Evolutionary conservation across 129 eudicot genomes (phyloP).

Genomic region (Artemisia argyi): DNA sequence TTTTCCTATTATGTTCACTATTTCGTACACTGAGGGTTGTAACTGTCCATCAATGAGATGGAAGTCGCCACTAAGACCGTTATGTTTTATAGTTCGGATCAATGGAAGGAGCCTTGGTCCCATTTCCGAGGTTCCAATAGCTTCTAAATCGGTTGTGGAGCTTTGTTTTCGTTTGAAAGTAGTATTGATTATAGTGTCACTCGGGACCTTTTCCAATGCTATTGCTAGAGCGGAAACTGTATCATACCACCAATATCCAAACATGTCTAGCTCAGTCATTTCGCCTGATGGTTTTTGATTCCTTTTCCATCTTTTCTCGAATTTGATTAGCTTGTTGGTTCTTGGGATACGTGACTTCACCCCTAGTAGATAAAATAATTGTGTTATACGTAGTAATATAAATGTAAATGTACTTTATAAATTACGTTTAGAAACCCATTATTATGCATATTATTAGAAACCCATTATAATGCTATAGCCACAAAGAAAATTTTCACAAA

Average conservation of each 20-base stretch:
- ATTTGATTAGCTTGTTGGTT: constrained; percentile 18
- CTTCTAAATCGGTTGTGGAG: constrained; percentile 9
- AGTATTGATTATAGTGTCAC: background rate
- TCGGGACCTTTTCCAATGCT: constrained; percentile 40
- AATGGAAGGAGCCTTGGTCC: constrained; percentile 32
- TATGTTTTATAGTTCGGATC: constrained; percentile 18
- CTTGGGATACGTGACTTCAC: constrained; percentile 38
- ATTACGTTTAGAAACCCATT: too few species aligned
- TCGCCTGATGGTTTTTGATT: constrained; percentile 12
- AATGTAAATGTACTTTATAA: too few species aligned
- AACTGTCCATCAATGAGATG: constrained; percentile 33
- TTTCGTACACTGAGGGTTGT: constrained; percentile 24
- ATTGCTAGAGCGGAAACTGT: constrained; percentile 37
- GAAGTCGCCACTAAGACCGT: constrained; percentile 41
- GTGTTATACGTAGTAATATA: too few species aligned
- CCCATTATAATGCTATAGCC: too few species aligned
- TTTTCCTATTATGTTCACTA: constrained; percentile 41
- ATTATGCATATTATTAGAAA: too few species aligned
- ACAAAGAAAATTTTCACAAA: too few species aligned
- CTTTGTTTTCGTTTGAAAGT: background rate
- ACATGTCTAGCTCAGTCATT: constrained; percentile 22
- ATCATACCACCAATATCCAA: constrained; percentile 57
- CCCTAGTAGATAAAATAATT: background rate
- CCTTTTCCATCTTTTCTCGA: constrained; percentile 30
- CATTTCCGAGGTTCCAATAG: constrained; percentile 22